These are phyloP conservation scores for Suillus plorans DNA, from an alignment of 768 basidiomycete species.

Conservation along the genomic window DNA sequence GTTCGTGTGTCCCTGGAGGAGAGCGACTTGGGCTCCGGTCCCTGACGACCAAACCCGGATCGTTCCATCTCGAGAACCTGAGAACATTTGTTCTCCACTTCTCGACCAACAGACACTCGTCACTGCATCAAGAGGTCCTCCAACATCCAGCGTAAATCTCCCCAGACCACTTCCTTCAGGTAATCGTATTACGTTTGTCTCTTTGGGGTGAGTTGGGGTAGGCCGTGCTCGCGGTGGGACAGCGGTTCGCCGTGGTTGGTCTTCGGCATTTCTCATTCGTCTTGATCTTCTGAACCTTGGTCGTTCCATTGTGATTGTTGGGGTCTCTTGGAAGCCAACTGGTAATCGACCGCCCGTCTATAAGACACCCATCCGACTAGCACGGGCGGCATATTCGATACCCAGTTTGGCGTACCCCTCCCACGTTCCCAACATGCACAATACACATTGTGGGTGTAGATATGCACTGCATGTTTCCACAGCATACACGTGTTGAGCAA, in stretches of 20 bases:
- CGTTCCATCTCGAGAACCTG: conserved; percentile 30
- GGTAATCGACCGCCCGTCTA: neutral
- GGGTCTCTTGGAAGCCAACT: neutral
- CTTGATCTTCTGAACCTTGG: conserved; percentile 2
- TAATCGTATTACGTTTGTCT: conserved; percentile 43
- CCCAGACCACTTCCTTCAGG: conserved; percentile 95
- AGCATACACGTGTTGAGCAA: neutral
- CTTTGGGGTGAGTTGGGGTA: conserved; percentile 4
- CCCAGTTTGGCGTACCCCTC: conserved; percentile 4
- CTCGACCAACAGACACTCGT: conserved; percentile 6
- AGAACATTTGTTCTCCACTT: conserved; percentile 23
- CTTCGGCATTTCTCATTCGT: conserved; percentile 1
- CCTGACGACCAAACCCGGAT: conserved; percentile 31
- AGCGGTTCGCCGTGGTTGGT: conserved; percentile 1
- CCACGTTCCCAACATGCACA: conserved; percentile 4
- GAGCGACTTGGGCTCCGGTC: conserved; percentile 16
- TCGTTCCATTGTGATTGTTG: conserved; percentile 4
- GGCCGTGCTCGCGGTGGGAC: conserved; percentile 1
- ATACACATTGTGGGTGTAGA: neutral
- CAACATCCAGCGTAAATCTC: conserved; percentile 85
- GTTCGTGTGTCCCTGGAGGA: conserved; percentile 23
- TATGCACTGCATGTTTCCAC: neutral
- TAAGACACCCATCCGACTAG: neutral
- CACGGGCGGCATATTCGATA: neutral
- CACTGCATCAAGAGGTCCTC: conserved; percentile 1